Evolutionary conservation across 2,329 filamentous ascomycete genomes (phyloP), one percentile per base, ranked within the genome.

Genomic region (Metarhizium anisopliae): DNA sequence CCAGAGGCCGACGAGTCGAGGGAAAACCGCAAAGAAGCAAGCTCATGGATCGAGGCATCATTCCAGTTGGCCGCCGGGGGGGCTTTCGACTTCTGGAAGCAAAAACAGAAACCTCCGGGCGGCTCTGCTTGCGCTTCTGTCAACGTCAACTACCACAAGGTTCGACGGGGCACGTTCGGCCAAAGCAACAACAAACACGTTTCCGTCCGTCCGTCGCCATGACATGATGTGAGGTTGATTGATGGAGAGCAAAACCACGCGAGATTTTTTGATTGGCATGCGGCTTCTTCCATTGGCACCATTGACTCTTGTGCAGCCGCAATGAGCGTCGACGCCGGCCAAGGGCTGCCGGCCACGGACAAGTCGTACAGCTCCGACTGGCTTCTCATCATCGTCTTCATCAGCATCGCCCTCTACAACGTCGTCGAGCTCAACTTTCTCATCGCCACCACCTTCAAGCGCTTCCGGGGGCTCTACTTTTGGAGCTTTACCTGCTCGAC

Each of bases 401-500:
- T 64, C 49, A 58, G 62, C 57, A 56, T 66, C 42, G 61, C 63
- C 16, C 55, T 63, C 18, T 65, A 62, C 55, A 68, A 68, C 51
- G 61, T 63, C 25, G 32, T 64, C 43, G 66, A 69, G 55, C 64
- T 69, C 25, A 60, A 56, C 55, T 59, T 65, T 56, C 59, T 67
- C 50, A 64, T 68, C 53, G 52, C 63, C 18, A 47, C 56, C 53
- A 64, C 65, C 50, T 69, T 69, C 55, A 62, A 64, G 52, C 54
- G 57, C 2, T 63, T 61, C 18, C 47, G 47, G 2, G 66, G 67
- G 10, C 60, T 68, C 30, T 70, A 70, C 58, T 70, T 70, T 42
- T 68, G 67, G 65, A 68, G 66, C 58, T 61, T 68, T 52, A 43
- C 67, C 18, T 60, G 62, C 30, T 60, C 66, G 6, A 65, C 67